Conservation (phyloP, 1,139 yeast species). For the Pichia sp. region DNA sequence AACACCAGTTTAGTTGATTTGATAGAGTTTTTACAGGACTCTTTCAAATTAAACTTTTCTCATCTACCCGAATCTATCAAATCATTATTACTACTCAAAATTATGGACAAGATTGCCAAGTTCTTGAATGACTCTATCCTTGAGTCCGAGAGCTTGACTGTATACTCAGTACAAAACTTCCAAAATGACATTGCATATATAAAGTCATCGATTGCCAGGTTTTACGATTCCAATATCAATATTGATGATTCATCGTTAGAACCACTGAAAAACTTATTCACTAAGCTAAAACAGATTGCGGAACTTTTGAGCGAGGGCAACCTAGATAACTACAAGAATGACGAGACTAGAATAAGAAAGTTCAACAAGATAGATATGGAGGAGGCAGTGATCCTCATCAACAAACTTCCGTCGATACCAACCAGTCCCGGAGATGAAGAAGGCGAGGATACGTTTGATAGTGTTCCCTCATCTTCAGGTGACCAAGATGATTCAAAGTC, state of each 20-base stretch:
- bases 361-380: slow-evolving; percentile 58
- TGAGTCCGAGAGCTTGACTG: slow-evolving; percentile 40
- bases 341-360: slow-evolving; percentile 47
- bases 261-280: slow-evolving; percentile 36
- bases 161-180: slow-evolving; percentile 50
- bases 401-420: slow-evolving; percentile 29
- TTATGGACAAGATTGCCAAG: slow-evolving; percentile 77
- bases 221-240: slow-evolving; percentile 13
- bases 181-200: slow-evolving; percentile 55
- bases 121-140: slow-evolving; percentile 58
- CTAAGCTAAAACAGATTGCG: slow-evolving; percentile 58
- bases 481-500: slow-evolving; percentile 18
- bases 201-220: slow-evolving; percentile 32
- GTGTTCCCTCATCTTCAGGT: too few species aligned
- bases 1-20: slow-evolving; percentile 74
- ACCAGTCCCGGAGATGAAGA: slow-evolving; percentile 6
- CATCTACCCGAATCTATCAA: slow-evolving; percentile 75
- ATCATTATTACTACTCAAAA: slow-evolving; percentile 73
- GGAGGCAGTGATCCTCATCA: slow-evolving; percentile 43
- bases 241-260: slow-evolving; percentile 27
- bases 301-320: slow-evolving; percentile 45
- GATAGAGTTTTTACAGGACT: slow-evolving; percentile 79
- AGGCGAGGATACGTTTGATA: not conserved
- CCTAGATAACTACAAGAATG: slow-evolving; percentile 47
- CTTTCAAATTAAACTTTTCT: slow-evolving; percentile 81